Evolutionary conservation across 805 yeast genomes (phyloP).

Genomic region (Saccharomycopsis sp.): DNA sequence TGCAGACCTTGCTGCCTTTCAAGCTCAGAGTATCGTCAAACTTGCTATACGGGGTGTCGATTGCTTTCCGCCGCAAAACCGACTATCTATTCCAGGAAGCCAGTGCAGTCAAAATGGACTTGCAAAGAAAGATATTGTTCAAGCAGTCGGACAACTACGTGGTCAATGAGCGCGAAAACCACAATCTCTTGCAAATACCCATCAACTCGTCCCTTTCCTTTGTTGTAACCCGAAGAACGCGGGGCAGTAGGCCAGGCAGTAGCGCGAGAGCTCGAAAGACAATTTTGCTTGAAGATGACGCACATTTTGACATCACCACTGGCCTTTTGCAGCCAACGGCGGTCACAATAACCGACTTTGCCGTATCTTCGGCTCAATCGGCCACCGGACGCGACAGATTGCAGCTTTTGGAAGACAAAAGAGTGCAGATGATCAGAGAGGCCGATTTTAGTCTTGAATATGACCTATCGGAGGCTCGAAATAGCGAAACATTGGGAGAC

Average conservation of each 20-base stretch:
- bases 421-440: not conserved
- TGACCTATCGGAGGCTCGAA: not conserved
- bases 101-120: not conserved
- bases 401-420: not conserved
- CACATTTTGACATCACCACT: conserved; percentile 30
- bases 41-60: conserved; percentile 39
- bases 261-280: not conserved
- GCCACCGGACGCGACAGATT: not conserved
- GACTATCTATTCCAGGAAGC: conserved; percentile 34
- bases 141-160: not conserved
- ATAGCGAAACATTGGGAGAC: not conserved
- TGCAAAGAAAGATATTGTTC: conserved; percentile 3
- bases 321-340: conserved; percentile 26
- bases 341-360: not conserved
- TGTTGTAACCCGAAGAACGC: not conserved
- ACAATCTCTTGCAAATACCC: not conserved
- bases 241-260: not conserved
- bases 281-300: conserved; percentile 32
- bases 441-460: not conserved
- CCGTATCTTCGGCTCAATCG: not conserved
- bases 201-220: not conserved
- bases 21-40: conserved; percentile 32
- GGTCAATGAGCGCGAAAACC: not conserved
- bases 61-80: conserved; percentile 42
- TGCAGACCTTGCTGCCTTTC: conserved; percentile 21